Base-by-base conservation (phyloP, 2,329 filamentous ascomycete species). In the Fusarium coffeatum region DNA sequence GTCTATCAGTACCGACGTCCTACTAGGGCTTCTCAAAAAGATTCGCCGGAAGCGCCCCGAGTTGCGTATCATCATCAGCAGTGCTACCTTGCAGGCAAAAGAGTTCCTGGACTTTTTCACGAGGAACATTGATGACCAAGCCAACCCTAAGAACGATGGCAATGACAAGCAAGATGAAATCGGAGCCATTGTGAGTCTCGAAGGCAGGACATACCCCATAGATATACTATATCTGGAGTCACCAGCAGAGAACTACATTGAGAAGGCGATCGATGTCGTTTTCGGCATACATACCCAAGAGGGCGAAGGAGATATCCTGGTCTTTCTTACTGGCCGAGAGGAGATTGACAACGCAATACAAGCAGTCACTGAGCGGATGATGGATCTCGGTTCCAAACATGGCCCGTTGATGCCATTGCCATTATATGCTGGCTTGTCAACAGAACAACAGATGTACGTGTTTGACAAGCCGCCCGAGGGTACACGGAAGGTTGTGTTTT, bases 401-500 rank as follows among this genome's bases (percentile, higher is more conserved):
- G 76, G 74, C 10, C 60, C 64, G 11, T 56, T 82, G 5, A 73
- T 76, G 46, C 69, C 80, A 22, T 80, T 98, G 11, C 94, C 95
- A 2, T 86, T 98, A 0, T 98, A 97, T 77, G 93, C 96, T 7
- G 96, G 95, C 4, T 86, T 98, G 8, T 89, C 93, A 3, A 93
- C 92, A 11, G 94, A 98, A 69, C 90, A 98, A 76, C 96, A 98
- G 77, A 95, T 97, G 89, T 94, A 94, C 71, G 92, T 98, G 42
- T 98, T 98, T 77, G 93, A 97, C 74, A 89, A 92, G 56, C 84
- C 94, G 3, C 89, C 93, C 0, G 90, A 93, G 65, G 91, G 94
- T 63, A 94, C 90, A 2, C 88, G 96, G 43, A 98, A 98, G 77
- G 92, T 98, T 41, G 92, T 99, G 37, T 90, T 98, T 71, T 92